phyloP scores from a whole-genome alignment of 2,329 filamentous ascomycete genomes.

The Calonectria pseudoreteaudii region DNA sequence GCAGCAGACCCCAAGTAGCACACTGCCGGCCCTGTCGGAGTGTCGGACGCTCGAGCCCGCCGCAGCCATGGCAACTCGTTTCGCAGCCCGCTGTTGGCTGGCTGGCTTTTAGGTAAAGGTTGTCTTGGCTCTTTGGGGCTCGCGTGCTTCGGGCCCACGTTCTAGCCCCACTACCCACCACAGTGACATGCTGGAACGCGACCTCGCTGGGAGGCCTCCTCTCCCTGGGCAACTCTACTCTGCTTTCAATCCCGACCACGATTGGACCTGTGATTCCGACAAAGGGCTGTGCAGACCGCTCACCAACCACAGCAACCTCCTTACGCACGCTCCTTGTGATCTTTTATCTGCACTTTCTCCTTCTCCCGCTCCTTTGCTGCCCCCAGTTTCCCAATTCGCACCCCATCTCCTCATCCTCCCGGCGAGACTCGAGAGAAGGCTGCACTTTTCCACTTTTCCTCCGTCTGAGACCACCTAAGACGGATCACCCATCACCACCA shows the following conservation, averaged over 20 bases:
- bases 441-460: neutral
- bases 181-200: slow-evolving; percentile 14
- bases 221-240: neutral
- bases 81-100: neutral
- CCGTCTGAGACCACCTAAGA: neutral
- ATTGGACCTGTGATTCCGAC: neutral
- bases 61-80: neutral
- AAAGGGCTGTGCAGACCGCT: slow-evolving; percentile 1
- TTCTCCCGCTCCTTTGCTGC: slow-evolving; percentile 1
- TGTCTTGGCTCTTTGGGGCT: slow-evolving; percentile 2
- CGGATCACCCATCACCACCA: neutral
- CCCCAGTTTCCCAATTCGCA: neutral
- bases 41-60: neutral
- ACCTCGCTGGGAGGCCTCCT: slow-evolving; percentile 3
- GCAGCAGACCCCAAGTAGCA: neutral
- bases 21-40: neutral
- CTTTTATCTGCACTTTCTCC: neutral
- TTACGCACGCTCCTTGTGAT: slow-evolving; percentile 1
- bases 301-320: neutral
- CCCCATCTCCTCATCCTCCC: neutral
- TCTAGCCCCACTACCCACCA: neutral
- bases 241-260: slow-evolving; percentile 13
- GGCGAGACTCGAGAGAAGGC: slow-evolving; percentile 7
- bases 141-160: neutral
- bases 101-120: slow-evolving; percentile 1